A percentile compares a stretch with the other conserved stretches of the same genome.
Conservation (phyloP, 805 yeast species). For the Candida taoyuanica region DNA sequence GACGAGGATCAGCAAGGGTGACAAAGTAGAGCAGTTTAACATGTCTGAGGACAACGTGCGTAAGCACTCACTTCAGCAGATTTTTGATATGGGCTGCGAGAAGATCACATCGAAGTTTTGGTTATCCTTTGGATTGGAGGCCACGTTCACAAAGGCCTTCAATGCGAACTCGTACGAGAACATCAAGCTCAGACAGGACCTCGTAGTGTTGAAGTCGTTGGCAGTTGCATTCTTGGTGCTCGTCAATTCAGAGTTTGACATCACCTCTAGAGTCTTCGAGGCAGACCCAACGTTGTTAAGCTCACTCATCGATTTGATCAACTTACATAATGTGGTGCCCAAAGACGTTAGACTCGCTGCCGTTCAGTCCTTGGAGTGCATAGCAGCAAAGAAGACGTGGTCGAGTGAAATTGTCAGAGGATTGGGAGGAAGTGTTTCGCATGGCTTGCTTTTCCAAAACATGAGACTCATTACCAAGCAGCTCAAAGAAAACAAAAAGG, state of each 20-base stretch:
- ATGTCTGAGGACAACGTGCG: constrained; percentile 55
- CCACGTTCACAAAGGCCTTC: constrained; percentile 70
- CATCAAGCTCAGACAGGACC: constrained; percentile 48
- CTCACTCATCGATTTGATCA: constrained; percentile 66
- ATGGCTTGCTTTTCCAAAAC: constrained; percentile 74
- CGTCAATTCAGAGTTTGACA: constrained; percentile 49
- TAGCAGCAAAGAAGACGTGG: constrained; percentile 63
- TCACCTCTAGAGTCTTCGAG: constrained; percentile 64
- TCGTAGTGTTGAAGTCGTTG: constrained; percentile 59
- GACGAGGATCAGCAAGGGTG: constrained; percentile 18
- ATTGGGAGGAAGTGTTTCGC: constrained; percentile 81
- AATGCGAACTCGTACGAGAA: constrained; percentile 50
- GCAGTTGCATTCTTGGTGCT: constrained; percentile 63
- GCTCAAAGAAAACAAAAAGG: constrained; percentile 36
- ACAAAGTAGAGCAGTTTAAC: constrained; percentile 46
- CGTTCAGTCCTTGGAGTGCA: constrained; percentile 60
- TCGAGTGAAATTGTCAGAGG: constrained; percentile 73
- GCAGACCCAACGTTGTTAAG: constrained; percentile 67
- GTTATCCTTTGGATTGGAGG: constrained; percentile 57
- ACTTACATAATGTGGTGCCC: constrained; percentile 57
- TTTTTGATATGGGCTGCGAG: constrained; percentile 55
- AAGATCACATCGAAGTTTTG: constrained; percentile 58
- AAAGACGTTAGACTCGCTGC: constrained; percentile 54
- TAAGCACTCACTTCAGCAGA: constrained; percentile 51
- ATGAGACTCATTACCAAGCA: constrained; percentile 57